phyloP scores from a whole-genome alignment of 1,284 basidiomycete species.

The Peniophora sp. region DNA sequence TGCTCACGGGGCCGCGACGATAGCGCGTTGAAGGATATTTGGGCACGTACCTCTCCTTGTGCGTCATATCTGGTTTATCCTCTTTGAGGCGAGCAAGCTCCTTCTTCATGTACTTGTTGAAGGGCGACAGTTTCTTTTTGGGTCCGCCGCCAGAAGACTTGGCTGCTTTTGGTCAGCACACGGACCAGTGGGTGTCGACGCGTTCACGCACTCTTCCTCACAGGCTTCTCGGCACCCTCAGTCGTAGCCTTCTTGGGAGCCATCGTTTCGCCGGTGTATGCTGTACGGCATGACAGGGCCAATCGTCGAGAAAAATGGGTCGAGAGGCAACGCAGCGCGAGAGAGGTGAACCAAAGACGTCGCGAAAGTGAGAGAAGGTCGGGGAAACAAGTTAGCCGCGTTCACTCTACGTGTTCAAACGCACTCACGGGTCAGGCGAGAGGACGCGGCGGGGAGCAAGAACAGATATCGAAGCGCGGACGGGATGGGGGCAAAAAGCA shows the following conservation, averaged over 20 bases:
- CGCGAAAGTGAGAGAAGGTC: too few species aligned
- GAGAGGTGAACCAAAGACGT: background rate
- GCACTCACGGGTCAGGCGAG: background rate
- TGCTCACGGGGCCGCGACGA: background rate
- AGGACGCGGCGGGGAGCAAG: background rate
- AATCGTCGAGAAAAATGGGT: constrained; percentile 1
- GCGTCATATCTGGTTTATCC: constrained; percentile 57
- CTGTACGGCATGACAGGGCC: too few species aligned
- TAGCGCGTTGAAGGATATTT: constrained; percentile 1
- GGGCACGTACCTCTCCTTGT: constrained; percentile 57
- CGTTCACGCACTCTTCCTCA: constrained; percentile 11
- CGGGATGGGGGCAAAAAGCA: too few species aligned
- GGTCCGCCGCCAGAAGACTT: constrained; percentile 34
- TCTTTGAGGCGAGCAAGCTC: constrained; percentile 72
- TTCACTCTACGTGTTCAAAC: too few species aligned
- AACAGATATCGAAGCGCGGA: too few species aligned
- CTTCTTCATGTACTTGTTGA: constrained; percentile 75
- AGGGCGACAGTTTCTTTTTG: constrained; percentile 53
- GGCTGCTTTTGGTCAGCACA: constrained; percentile 12
- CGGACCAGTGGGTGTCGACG: background rate
- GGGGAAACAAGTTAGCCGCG: too few species aligned
- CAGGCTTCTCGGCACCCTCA: constrained; percentile 11
- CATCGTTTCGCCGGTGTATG: constrained; percentile 5
- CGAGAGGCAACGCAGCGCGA: constrained; percentile 2
- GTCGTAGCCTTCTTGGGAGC: constrained; percentile 6